phyloP scores from a whole-genome alignment of 768 basidiomycete species.

The Sporobolomyces pararoseus region DNA sequence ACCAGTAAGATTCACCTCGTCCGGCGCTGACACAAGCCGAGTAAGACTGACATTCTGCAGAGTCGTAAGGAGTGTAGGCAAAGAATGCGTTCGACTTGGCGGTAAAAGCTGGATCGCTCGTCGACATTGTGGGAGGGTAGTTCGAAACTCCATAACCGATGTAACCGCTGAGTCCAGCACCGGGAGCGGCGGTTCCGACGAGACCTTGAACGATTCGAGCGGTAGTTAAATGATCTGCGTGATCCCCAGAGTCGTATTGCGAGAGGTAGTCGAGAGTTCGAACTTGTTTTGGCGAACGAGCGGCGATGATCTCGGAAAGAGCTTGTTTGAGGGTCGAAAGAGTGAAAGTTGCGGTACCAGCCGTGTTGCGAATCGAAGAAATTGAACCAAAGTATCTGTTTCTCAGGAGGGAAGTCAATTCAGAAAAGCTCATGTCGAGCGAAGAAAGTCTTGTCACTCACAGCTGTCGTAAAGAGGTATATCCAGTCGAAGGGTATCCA shows the following conservation, averaged over 20 bases:
- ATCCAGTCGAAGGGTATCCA: constrained; percentile 6
- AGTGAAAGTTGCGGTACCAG: constrained; percentile 25
- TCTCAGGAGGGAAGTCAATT: neutral
- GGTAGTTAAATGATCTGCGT: constrained; percentile 31
- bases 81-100: constrained; percentile 41
- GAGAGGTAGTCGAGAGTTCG: constrained; percentile 37
- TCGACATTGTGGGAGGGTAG: constrained; percentile 30
- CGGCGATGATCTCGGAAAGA: constrained; percentile 28
- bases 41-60: constrained; percentile 34
- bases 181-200: constrained; percentile 11
- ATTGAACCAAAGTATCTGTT: constrained; percentile 40
- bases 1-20: constrained; percentile 36
- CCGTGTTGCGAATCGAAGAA: constrained; percentile 26
- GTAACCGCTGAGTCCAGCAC: constrained; percentile 25
- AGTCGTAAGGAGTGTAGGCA: constrained; percentile 42
- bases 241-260: constrained; percentile 33
- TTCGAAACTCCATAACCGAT: constrained; percentile 28
- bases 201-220: constrained; percentile 11
- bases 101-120: constrained; percentile 2
- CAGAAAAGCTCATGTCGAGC: neutral
- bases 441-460: neutral
- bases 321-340: constrained; percentile 33
- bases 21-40: constrained; percentile 14
- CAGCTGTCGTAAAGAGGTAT: constrained; percentile 21
- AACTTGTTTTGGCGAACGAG: constrained; percentile 20